A percentile compares a stretch with the other conserved stretches of the same genome.
Conservation (phyloP, 495 filamentous ascomycete species). For the Cenococcum geophilum region DNA sequence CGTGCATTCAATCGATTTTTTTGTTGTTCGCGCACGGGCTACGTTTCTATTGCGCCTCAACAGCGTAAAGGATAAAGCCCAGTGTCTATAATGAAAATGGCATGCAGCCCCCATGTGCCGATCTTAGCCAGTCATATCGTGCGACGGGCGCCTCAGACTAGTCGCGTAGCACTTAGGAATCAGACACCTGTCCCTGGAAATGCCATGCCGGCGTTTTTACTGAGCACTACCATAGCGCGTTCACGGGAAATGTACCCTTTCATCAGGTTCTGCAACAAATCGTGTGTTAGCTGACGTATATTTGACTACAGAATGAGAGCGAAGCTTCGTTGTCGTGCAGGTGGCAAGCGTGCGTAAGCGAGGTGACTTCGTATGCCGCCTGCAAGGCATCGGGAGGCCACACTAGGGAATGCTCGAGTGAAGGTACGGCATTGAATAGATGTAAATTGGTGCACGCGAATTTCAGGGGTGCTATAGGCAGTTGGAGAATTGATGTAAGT, state of each 20-base stretch:
- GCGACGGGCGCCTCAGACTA: neutral
- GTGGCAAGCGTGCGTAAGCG: slow-evolving; percentile 12
- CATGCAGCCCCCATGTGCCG: neutral
- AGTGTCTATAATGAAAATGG: neutral
- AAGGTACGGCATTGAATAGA: slow-evolving; percentile 3
- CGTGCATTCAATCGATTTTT: too few species aligned
- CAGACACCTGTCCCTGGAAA: slow-evolving; percentile 93
- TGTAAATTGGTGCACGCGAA: too few species aligned
- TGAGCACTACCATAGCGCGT: slow-evolving; percentile 79
- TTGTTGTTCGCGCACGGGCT: too few species aligned
- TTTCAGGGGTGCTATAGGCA: slow-evolving; percentile 21
- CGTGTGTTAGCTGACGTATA: slow-evolving; percentile 9
- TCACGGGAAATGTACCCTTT: slow-evolving; percentile 97
- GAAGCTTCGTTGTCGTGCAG: neutral
- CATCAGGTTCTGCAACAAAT: slow-evolving; percentile 65
- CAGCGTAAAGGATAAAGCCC: too few species aligned
- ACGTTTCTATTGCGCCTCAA: too few species aligned
- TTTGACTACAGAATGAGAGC: neutral
- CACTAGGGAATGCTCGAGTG: slow-evolving; percentile 2
- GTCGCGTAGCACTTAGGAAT: slow-evolving; percentile 11
- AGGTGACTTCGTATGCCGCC: slow-evolving; percentile 3
- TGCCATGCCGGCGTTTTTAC: slow-evolving; percentile 63
- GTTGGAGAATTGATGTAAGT: slow-evolving; percentile 6
- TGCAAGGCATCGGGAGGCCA: slow-evolving; percentile 7
- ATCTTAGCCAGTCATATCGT: neutral